phyloP scores from a whole-genome alignment of 352 stramenopile genomes.

The Phytophthora pisi region DNA sequence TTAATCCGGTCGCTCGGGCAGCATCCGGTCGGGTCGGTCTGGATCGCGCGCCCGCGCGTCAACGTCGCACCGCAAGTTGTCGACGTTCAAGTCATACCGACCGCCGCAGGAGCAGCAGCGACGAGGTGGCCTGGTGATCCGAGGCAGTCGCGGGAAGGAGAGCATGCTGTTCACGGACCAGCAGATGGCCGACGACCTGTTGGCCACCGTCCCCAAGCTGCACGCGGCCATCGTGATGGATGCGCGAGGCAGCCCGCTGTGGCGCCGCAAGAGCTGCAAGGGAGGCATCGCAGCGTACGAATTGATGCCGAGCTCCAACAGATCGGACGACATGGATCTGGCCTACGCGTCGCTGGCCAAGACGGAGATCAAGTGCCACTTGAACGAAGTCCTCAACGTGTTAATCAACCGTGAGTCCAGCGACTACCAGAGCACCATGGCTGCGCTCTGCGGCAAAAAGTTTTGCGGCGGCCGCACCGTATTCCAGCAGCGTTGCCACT shows the following conservation, averaged over 20 bases:
- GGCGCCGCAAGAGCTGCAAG: constrained; percentile 43
- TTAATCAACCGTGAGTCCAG: constrained; percentile 38
- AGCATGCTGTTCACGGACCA: constrained; percentile 41
- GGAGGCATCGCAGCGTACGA: constrained; percentile 46
- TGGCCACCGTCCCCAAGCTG: constrained; percentile 42
- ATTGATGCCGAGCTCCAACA: constrained; percentile 27
- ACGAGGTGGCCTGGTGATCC: constrained; percentile 27
- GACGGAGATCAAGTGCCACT: constrained; percentile 50
- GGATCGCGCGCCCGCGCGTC: constrained; percentile 10
- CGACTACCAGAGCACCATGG: constrained; percentile 47
- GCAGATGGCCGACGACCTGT: constrained; percentile 42
- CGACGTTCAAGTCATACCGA: constrained; percentile 32
- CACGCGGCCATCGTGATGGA: constrained; percentile 34
- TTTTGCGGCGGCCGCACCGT: constrained; percentile 47
- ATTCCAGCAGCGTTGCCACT: constrained; percentile 45
- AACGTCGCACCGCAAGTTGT: constrained; percentile 24
- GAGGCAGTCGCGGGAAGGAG: constrained; percentile 23
- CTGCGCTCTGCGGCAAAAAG: constrained; percentile 42
- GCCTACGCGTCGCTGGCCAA: constrained; percentile 50
- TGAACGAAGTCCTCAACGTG: constrained; percentile 52
- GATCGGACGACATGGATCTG: constrained; percentile 47
- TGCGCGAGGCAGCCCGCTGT: constrained; percentile 27
- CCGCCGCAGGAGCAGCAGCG: constrained; percentile 24
- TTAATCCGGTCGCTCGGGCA: constrained; percentile 22
- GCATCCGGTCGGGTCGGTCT: constrained; percentile 11